Base-by-base conservation (phyloP, 2,329 filamentous ascomycete genomes). In the Macroventuria anomochaeta region DNA sequence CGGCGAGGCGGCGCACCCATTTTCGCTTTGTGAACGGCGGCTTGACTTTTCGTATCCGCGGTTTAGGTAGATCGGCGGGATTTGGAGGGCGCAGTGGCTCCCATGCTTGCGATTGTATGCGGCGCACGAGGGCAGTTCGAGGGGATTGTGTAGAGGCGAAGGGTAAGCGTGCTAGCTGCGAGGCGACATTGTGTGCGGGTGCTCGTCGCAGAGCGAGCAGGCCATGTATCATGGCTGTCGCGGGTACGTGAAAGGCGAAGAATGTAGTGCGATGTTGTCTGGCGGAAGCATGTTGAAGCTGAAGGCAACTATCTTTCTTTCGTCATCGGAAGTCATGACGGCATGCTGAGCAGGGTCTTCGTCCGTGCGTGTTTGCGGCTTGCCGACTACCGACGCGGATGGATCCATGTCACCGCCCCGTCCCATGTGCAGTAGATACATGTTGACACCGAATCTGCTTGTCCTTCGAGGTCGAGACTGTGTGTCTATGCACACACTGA, bases 1-100 rank as follows among this genome's bases (percentile, higher is more conserved):
- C 82, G 44, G 89, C 71, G 1, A 96, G 73, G 36, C 91, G 85
- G 28, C 91, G 89, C n/a, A 84, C 80, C 88, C 89, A 96, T 83
- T 85, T 89, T 47, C 88, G 83, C 18, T 85, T 83, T 28, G 85
- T 85, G 13, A 81, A 82, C 70, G 90, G 96, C 53, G 87, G 82
- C 70, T 88, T 91, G 10, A 90, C 86, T 7, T 84, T 81, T 17
- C 79, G 80, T 0, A 57, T 51, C 34, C 64, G 61, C 2, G 73
- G 67, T 46, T 72, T 71, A 5, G 91, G 91, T 25, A 97, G 83
- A 31, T 90, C 89, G 55, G 83, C 83, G 5, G 93, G 93, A 4
- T 90, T 86, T 0, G 92, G 92, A 5, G 93, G 93, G 37, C 67
- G 71, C 15, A 77, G 64, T 37, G 77, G 77, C 42, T 77, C 67